A percentile compares a stretch with the other conserved stretches of the same genome.
phyloP scores from a whole-genome alignment of 257 asterid species.

The Paraleonurus japonicus region DNA sequence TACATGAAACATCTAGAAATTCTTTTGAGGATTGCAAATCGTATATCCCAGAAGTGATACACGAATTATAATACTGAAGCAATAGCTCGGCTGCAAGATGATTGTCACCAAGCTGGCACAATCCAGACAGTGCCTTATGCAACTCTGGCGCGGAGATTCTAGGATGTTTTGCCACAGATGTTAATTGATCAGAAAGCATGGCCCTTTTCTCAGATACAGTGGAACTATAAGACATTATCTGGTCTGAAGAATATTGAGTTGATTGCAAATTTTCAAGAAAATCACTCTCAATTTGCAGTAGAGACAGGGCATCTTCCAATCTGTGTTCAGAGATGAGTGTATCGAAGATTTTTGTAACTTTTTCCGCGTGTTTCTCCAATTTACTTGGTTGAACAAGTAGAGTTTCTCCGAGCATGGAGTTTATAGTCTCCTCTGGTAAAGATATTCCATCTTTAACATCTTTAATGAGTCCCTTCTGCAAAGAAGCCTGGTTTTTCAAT shows the following conservation, averaged over 20 bases:
- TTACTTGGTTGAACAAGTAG: conserved; percentile 25
- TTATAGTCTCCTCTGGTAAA: conserved; percentile 39
- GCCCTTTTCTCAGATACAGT: conserved; percentile 52
- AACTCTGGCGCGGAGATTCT: conserved; percentile 63
- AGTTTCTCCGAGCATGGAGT: conserved; percentile 38
- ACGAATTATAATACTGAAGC: conserved; percentile 55
- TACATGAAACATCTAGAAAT: conserved; percentile 26
- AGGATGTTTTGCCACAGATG: conserved; percentile 44
- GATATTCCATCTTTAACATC: conserved; percentile 32
- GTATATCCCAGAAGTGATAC: conserved; percentile 39
- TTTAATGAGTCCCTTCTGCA: conserved; percentile 47
- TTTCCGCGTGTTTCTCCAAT: conserved; percentile 50
- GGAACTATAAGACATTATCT: conserved; percentile 44
- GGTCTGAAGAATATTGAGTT: conserved; percentile 34
- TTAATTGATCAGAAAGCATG: conserved; percentile 43
- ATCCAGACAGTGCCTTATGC: conserved; percentile 61
- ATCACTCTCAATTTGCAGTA: conserved; percentile 58
- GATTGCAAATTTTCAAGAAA: conserved; percentile 33
- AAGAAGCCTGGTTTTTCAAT: conserved; percentile 50
- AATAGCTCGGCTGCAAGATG: conserved; percentile 48
- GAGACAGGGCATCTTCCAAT: conserved; percentile 57
- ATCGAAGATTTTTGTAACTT: conserved; percentile 57
- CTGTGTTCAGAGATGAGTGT: conserved; percentile 57
- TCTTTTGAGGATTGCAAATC: conserved; percentile 41
- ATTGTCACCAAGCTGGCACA: conserved; percentile 51